Conservation (phyloP, 257 asterid genomes). For the Parsonsia alboflavescens region DNA sequence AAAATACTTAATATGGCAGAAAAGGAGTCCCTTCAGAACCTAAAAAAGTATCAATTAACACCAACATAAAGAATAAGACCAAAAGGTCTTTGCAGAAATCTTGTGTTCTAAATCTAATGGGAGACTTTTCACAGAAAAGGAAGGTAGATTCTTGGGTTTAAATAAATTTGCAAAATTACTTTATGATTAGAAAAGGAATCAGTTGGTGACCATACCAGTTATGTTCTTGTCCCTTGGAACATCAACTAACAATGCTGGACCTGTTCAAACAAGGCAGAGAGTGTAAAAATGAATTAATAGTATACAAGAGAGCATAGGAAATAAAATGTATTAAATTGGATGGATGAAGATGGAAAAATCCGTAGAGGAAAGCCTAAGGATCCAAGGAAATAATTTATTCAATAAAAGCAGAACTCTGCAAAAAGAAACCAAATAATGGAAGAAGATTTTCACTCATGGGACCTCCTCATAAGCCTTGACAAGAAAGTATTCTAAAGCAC, state of each 20-base stretch:
- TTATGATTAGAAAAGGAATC: background rate
- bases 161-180: background rate
- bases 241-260: conserved; percentile 79
- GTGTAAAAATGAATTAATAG: background rate
- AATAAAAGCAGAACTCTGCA: background rate
- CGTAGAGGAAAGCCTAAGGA: background rate
- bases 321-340: background rate
- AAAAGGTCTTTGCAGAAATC: background rate
- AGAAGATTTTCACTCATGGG: background rate
- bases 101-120: background rate
- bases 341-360: background rate
- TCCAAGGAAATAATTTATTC: background rate
- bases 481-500: background rate
- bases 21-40: background rate
- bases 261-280: conserved; percentile 35
- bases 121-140: background rate
- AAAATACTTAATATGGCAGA: background rate
- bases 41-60: background rate
- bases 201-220: conserved; percentile 48
- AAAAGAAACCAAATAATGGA: background rate
- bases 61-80: background rate
- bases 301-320: background rate
- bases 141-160: background rate
- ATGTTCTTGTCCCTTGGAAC: conserved; percentile 86
- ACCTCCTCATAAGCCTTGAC: background rate